These are phyloP conservation scores for Clitopilus hobsonii DNA, from an alignment of 768 basidiomycete genomes.

Conservation along the genomic window DNA sequence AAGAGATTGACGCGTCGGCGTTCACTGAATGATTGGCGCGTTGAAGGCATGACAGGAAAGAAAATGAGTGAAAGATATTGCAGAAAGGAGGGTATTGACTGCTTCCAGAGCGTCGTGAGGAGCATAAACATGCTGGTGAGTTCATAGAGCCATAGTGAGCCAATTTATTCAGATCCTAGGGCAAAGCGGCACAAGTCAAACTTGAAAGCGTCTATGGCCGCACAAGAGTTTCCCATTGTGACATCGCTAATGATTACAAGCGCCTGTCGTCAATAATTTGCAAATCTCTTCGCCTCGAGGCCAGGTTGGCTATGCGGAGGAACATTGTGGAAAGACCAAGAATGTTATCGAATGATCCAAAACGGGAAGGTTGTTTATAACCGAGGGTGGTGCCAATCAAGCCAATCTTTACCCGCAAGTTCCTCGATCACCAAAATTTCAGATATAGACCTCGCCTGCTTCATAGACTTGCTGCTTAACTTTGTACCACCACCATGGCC, in stretches of 20 bases:
- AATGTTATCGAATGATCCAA: slow-evolving; percentile 17
- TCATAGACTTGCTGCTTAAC: background rate
- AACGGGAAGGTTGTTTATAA: slow-evolving; percentile 14
- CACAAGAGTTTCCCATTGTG: background rate
- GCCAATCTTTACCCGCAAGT: slow-evolving; percentile 8
- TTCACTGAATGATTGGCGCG: slow-evolving; percentile 18
- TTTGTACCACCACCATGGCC: slow-evolving; percentile 51
- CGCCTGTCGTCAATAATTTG: background rate
- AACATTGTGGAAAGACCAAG: slow-evolving; percentile 19
- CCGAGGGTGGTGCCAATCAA: slow-evolving; percentile 16
- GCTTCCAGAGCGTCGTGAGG: background rate
- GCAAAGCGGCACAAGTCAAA: background rate
- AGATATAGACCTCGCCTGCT: background rate
- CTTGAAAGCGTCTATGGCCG: background rate
- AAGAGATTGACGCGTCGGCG: slow-evolving; percentile 17
- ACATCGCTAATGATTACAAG: background rate
- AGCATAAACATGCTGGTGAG: background rate
- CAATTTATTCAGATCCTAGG: no score
- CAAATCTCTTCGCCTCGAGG: background rate
- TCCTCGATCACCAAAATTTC: slow-evolving; percentile 4
- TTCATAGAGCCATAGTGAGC: no score
- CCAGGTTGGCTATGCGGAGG: slow-evolving; percentile 4
- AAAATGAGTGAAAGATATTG: background rate
- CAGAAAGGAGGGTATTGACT: background rate
- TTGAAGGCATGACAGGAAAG: slow-evolving; percentile 12